Evolutionary conservation across 2,329 filamentous ascomycete genomes (phyloP).

Genomic region (Neoascochyta sp.): DNA sequence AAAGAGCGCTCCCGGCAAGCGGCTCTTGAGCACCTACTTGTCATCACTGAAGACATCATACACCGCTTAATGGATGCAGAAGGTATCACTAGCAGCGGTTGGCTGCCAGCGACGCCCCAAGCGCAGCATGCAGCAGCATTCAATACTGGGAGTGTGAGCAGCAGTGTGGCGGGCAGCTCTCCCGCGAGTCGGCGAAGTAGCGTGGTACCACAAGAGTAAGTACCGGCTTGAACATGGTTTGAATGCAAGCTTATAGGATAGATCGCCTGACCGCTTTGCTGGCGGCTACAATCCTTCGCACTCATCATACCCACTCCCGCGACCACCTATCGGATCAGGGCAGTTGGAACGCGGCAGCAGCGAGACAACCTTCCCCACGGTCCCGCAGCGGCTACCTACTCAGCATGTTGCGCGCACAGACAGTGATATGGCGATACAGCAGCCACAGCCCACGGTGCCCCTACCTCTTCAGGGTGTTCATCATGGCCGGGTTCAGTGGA

Average conservation of each 20-base stretch:
- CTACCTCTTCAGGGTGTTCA: conserved; percentile 12
- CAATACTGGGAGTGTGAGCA: conserved; percentile 14
- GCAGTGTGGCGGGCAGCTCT: conserved; percentile 14
- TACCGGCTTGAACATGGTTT: neutral
- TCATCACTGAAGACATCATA: conserved; percentile 36
- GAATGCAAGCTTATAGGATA: conserved; percentile 1
- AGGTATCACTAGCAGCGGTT: conserved; percentile 35
- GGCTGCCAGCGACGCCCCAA: conserved; percentile 34
- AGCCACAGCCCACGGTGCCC: conserved; percentile 25
- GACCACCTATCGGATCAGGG: conserved; percentile 6
- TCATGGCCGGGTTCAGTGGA: conserved; percentile 33
- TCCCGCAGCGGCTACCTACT: conserved; percentile 8
- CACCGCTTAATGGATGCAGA: conserved; percentile 31
- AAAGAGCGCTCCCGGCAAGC: conserved; percentile 30
- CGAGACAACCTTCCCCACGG: conserved; percentile 14
- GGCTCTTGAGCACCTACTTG: conserved; percentile 34
- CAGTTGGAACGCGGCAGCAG: conserved; percentile 20
- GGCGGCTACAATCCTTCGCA: conserved; percentile 19
- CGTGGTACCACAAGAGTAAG: conserved; percentile 26
- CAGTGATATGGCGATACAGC: conserved; percentile 27
- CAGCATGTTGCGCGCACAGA: conserved; percentile 17
- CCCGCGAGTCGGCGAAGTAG: conserved; percentile 24
- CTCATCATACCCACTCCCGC: conserved; percentile 20
- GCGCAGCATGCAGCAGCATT: conserved; percentile 30
- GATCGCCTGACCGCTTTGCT: conserved; percentile 7